Conservation (phyloP, 352 stramenopile genomes). For the Phytopythium boreale region DNA sequence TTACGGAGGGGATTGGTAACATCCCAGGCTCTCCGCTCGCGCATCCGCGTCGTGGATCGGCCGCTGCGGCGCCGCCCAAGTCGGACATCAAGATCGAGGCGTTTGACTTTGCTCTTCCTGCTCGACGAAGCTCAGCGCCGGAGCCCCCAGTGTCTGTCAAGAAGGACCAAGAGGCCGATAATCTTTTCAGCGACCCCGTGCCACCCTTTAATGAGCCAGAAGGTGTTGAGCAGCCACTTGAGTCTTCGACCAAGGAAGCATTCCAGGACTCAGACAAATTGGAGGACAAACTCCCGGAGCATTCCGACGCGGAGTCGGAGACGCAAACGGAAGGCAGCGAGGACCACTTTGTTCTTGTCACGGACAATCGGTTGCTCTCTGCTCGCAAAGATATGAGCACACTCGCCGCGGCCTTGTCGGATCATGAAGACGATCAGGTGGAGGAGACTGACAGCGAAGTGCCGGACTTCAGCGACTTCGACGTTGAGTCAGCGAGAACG, state of each 20-base stretch:
- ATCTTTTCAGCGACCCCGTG: not conserved
- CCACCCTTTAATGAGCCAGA: not conserved
- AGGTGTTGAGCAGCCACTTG: not conserved
- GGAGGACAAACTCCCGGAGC: not conserved
- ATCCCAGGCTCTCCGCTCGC: slow-evolving; percentile 41
- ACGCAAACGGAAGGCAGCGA: slow-evolving; percentile 10
- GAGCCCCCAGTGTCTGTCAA: slow-evolving; percentile 13
- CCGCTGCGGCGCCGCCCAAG: slow-evolving; percentile 31
- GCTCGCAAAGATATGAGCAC: not conserved
- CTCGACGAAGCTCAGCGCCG: slow-evolving; percentile 16
- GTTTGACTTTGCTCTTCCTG: slow-evolving; percentile 29
- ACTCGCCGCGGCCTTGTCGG: not conserved
- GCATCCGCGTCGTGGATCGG: slow-evolving; percentile 26
- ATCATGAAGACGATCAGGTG: slow-evolving; percentile 2
- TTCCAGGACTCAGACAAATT: not conserved
- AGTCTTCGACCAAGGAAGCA: not conserved
- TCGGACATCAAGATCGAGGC: slow-evolving; percentile 48
- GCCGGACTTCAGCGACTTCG: slow-evolving; percentile 29
- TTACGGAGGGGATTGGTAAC: slow-evolving; percentile 11
- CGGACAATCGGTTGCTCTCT: not conserved
- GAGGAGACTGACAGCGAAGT: slow-evolving; percentile 18
- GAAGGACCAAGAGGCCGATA: not conserved
- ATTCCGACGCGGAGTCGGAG: slow-evolving; percentile 8
- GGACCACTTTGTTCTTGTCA: slow-evolving; percentile 6
- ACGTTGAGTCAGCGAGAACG: slow-evolving; percentile 22